Evolutionary conservation across 768 basidiomycete genomes (phyloP).

Genomic region (Naganishia randhawae): DNA sequence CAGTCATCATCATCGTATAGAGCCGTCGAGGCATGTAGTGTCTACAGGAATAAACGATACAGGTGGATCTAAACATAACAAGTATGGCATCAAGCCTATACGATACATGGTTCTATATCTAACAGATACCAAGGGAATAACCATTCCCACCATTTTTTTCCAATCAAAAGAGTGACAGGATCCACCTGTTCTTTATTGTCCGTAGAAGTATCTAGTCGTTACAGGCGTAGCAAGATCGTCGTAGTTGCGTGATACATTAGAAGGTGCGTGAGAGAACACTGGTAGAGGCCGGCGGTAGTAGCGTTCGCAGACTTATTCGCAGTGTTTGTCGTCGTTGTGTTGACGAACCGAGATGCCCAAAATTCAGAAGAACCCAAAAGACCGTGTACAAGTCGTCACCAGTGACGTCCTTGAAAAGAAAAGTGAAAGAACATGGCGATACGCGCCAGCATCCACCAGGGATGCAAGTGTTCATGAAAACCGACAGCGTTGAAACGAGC

Average conservation of each 20-base stretch:
- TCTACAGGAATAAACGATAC: slow-evolving; percentile 23
- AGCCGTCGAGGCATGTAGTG: slow-evolving; percentile 20
- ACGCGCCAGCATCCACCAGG: slow-evolving; percentile 8
- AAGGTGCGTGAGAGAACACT: slow-evolving; percentile 2
- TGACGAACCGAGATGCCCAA: slow-evolving; percentile 1
- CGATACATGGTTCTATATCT: slow-evolving; percentile 7
- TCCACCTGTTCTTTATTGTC: slow-evolving; percentile 25
- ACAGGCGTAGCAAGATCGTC: slow-evolving; percentile 24
- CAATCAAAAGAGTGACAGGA: slow-evolving; percentile 23
- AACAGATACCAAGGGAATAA: neutral
- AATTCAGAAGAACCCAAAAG: neutral
- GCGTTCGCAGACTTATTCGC: neutral
- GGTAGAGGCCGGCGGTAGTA: neutral
- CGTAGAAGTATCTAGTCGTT: slow-evolving; percentile 23
- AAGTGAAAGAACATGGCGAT: slow-evolving; percentile 6
- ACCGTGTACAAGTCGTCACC: slow-evolving; percentile 13
- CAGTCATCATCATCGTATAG: neutral
- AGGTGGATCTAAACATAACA: slow-evolving; percentile 21
- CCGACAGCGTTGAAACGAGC: neutral
- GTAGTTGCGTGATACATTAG: slow-evolving; percentile 14
- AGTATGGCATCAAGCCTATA: slow-evolving; percentile 19
- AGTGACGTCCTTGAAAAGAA: slow-evolving; percentile 12
- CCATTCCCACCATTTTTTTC: neutral
- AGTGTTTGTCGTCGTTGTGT: slow-evolving; percentile 6
- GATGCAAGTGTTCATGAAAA: slow-evolving; percentile 4